A percentile compares a stretch with the other conserved stretches of the same genome.
Evolutionary conservation across 805 yeast species (phyloP).

Genomic region (Yarrowia hollandica): DNA sequence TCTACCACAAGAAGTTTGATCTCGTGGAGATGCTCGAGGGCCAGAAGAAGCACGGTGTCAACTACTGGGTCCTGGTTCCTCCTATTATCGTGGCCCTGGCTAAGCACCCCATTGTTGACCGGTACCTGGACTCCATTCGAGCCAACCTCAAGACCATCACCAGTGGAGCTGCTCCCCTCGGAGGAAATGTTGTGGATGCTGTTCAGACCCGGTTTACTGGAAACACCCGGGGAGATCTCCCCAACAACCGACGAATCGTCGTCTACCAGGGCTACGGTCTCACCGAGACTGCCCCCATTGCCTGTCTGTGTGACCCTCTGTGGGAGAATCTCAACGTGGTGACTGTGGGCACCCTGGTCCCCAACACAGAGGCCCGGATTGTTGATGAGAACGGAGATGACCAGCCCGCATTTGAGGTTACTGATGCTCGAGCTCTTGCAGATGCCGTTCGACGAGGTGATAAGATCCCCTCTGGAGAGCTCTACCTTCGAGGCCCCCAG

Average conservation of each 20-base stretch:
- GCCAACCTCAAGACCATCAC: conserved; percentile 46
- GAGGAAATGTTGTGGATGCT: conserved; percentile 23
- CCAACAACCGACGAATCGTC: conserved; percentile 30
- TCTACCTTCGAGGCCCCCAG: conserved; percentile 55
- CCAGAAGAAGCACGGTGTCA: conserved; percentile 39
- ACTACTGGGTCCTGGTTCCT: conserved; percentile 46
- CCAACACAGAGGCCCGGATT: conserved; percentile 23
- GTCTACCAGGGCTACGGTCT: conserved; percentile 31
- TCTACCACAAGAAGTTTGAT: conserved; percentile 25
- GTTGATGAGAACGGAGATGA: conserved; percentile 27
- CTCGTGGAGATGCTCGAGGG: conserved; percentile 28
- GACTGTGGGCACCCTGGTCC: conserved; percentile 8
- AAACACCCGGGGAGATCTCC: conserved; percentile 11
- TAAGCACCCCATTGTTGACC: conserved; percentile 47
- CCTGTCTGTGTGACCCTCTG: conserved; percentile 19
- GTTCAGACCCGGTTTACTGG: conserved; percentile 28
- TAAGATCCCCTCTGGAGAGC: conserved; percentile 46
- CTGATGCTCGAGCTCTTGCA: conserved; percentile 6
- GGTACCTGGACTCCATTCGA: conserved; percentile 47
- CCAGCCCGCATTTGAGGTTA: conserved; percentile 17
- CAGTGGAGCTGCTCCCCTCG: conserved; percentile 52
- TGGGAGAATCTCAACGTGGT: conserved; percentile 5
- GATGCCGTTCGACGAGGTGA: conserved; percentile 28
- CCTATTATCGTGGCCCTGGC: conserved; percentile 51
- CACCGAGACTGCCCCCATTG: conserved; percentile 32